These are phyloP conservation scores for Mytilinidion resinicola DNA, from an alignment of 495 filamentous ascomycete genomes.

Conservation along the genomic window DNA sequence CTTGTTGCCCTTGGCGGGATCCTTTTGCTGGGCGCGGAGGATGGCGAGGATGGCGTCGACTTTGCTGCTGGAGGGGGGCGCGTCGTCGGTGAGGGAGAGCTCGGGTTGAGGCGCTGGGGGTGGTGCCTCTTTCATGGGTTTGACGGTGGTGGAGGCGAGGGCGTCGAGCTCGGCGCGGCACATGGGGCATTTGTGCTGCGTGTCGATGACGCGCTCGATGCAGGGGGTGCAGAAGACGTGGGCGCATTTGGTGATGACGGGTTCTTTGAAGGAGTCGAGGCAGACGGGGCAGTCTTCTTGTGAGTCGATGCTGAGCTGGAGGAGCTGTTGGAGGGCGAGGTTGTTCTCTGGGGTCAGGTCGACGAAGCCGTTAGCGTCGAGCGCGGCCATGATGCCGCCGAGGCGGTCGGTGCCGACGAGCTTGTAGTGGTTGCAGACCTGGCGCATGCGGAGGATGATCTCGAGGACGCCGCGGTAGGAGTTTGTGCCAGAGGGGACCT, in stretches of 20 bases:
- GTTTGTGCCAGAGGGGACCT: slow-evolving; percentile 35
- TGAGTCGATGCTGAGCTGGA: slow-evolving; percentile 72
- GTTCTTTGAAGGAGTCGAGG: slow-evolving; percentile 63
- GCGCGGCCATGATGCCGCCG: slow-evolving; percentile 57
- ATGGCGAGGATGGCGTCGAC: slow-evolving; percentile 77
- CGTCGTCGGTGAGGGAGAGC: slow-evolving; percentile 47
- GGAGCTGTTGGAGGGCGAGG: slow-evolving; percentile 64
- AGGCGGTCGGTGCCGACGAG: slow-evolving; percentile 65
- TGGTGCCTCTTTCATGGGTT: slow-evolving; percentile 44
- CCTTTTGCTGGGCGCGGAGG: slow-evolving; percentile 60
- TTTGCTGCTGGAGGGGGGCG: slow-evolving; percentile 68
- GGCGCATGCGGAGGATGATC: slow-evolving; percentile 74
- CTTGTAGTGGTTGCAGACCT: slow-evolving; percentile 84
- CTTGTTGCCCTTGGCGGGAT: slow-evolving; percentile 56
- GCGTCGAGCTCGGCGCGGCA: slow-evolving; percentile 68
- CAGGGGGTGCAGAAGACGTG: slow-evolving; percentile 74
- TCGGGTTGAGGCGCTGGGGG: slow-evolving; percentile 29
- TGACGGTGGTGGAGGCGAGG: slow-evolving; percentile 37
- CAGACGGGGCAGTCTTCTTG: slow-evolving; percentile 84
- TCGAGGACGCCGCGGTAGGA: slow-evolving; percentile 68
- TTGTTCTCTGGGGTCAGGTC: slow-evolving; percentile 68
- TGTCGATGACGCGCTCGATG: slow-evolving; percentile 70
- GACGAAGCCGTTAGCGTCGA: slow-evolving; percentile 62
- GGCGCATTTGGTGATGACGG: slow-evolving; percentile 83
- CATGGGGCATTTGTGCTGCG: slow-evolving; percentile 80